A percentile compares a stretch with the other conserved stretches of the same genome.
phyloP scores from a whole-genome alignment of 352 stramenopile genomes.

The Phytophthora pini region DNA sequence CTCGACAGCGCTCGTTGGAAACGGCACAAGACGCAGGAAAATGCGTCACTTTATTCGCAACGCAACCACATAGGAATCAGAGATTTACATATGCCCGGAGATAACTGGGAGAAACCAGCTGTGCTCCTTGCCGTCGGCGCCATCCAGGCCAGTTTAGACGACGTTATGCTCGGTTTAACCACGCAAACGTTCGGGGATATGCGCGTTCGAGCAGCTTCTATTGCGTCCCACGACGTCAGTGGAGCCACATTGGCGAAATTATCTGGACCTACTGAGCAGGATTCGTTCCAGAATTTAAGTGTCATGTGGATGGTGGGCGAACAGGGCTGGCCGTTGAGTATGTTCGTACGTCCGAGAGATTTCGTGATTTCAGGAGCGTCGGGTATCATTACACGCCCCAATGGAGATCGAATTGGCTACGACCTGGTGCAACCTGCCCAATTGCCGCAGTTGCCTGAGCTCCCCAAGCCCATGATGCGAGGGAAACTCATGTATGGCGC shows the following conservation, averaged over 20 bases:
- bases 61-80: conserved; percentile 15
- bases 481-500: conserved; percentile 50
- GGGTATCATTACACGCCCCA: conserved; percentile 36
- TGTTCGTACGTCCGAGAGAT: conserved; percentile 41
- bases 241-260: conserved; percentile 42
- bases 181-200: conserved; percentile 32
- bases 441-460: conserved; percentile 31
- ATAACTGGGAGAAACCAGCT: conserved; percentile 23
- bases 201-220: conserved; percentile 41
- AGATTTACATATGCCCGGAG: conserved; percentile 16
- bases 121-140: conserved; percentile 46
- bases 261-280: conserved; percentile 30
- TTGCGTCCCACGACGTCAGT: conserved; percentile 42
- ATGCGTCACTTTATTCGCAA: conserved; percentile 44
- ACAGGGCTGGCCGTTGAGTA: conserved; percentile 34
- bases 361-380: conserved; percentile 48
- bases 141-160: conserved; percentile 40
- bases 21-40: conserved; percentile 35
- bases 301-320: conserved; percentile 55
- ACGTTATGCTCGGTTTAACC: conserved; percentile 53
- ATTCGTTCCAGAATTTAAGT: conserved; percentile 48
- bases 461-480: conserved; percentile 37
- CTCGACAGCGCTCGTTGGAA: conserved; percentile 42
- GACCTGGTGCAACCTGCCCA: conserved; percentile 46
- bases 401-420: conserved; percentile 47